phyloP scores from a whole-genome alignment of 2,329 filamentous ascomycete genomes.

The Zarea fungicola region DNA sequence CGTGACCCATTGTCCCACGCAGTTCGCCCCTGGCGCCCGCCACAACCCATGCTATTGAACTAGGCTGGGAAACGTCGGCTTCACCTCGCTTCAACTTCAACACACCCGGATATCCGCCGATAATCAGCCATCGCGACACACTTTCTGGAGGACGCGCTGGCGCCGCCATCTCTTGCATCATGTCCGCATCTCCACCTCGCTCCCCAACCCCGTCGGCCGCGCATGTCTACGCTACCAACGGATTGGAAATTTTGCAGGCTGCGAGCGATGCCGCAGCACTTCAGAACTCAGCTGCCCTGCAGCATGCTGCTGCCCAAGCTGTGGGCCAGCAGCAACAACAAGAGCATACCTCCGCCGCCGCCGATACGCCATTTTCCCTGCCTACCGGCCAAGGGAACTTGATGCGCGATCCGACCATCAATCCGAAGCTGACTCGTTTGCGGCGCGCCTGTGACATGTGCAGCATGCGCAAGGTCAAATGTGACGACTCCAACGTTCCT shows the following conservation, averaged over 20 bases:
- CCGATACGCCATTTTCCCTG: constrained; percentile 22
- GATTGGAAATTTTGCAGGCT: constrained; percentile 41
- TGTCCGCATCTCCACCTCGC: constrained; percentile 23
- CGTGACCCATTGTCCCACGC: constrained; percentile 2
- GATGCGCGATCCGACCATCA: constrained; percentile 36
- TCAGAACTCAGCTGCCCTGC: constrained; percentile 32
- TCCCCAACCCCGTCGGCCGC: constrained; percentile 25
- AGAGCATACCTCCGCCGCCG: constrained; percentile 13
- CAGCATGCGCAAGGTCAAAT: constrained; percentile 58
- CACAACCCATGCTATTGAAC: no score
- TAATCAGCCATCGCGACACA: constrained; percentile 35
- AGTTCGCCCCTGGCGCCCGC: neutral
- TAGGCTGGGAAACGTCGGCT: constrained; percentile 28
- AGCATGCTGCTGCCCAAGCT: constrained; percentile 34
- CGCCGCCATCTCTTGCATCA: constrained; percentile 13
- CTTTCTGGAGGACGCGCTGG: constrained; percentile 13
- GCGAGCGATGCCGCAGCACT: constrained; percentile 40
- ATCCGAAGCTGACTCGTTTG: constrained; percentile 50
- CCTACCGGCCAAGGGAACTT: constrained; percentile 14
- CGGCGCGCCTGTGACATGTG: constrained; percentile 58
- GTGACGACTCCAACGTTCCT: constrained; percentile 51
- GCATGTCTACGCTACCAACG: constrained; percentile 41
- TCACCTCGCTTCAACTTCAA: constrained; percentile 35
- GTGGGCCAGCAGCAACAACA: constrained; percentile 25
- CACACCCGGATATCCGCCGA: constrained; percentile 39